Evolutionary conservation across 495 filamentous ascomycete genomes (phyloP), one percentile per base, ranked within the genome.

Genomic region (Melanomma pulvis-pyrius): DNA sequence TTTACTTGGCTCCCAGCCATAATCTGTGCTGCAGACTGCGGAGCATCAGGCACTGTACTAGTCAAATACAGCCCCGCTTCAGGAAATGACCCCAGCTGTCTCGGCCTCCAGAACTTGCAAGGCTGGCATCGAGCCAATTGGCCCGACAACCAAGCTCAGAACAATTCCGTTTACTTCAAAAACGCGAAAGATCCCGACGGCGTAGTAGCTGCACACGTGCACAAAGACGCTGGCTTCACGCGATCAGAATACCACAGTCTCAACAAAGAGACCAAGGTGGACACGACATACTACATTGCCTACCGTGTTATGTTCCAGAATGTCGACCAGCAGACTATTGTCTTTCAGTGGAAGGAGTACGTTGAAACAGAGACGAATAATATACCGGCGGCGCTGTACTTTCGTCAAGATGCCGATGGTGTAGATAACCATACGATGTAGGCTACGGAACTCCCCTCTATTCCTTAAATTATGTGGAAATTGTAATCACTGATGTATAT

Each of bases 241-340:
- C 53, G 53, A 17, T 22, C 53, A 12, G 53, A 57, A 21, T 57
- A 57, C 24, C 53, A 57, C 17, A 29, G 29, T 24, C 12, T 57
- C 11, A 36, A 36, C 53, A 36, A 57, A n/a, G 32, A 12, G 6
- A 57, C 53, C 0, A 0, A 26, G 12, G 29, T 36, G 13, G 53
- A 57, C 17, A 57, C 53, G 5, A 57, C 53, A 30, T 57, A 57
- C 24, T 57, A 57, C 24, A 57, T 57, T 19, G 53, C 28, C 11
- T 57, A 57, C 29, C 28, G 30, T 11, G 53, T 57, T 12, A 34
- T 34, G 53, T 36, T 57, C 30, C 15, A 41, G 11, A 57, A 26
- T 24, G 48, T 51, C 1, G 7, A 51, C 24, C 26, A 6, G 1
- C 22, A 25, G 19, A 51, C 48, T 25, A 51, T 25, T 25, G 48